Evolutionary conservation across 2,329 filamentous ascomycete species (phyloP), one percentile per base, ranked within the genome.

Genomic region (Fusarium albosuccineum): DNA sequence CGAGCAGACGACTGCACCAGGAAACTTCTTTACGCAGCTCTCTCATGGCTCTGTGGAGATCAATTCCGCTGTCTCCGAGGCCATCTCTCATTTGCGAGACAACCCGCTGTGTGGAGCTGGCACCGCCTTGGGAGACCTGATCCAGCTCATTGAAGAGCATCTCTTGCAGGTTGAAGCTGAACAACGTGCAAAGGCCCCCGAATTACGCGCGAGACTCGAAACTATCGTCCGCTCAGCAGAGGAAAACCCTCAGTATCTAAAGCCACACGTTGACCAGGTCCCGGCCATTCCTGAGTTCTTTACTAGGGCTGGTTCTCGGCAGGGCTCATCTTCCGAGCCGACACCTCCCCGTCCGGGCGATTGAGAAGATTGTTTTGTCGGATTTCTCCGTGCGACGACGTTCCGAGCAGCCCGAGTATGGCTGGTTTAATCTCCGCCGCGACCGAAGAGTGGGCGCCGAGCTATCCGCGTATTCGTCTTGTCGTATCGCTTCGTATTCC

Each of bases 11-110:
- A 51, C 61, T 3, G 26, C 17, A 1, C 26, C 29, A 4, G 61
- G 61, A 10, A 64, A 46, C 40, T 67, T 68, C 22, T 68, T 64
- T 9, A 26, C 36, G n/a, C 45, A 45, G 22, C 10, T 10, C 1
- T 30, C 48, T 3, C 27, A 51, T 8, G 50, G 14, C 6, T 9
- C 6, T 10, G 42, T 40, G 2, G n/a, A 33, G 39, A 46, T 64
- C 2, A 56, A 66, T 34, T 34, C 49, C 2, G 26, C 57, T 9
- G 63, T 66, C 1, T 40, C 11, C 1, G 30, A 52, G 11, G 60
- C 60, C 6, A 16, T 66, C 8, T 8, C 10, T 0, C n/a, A 33
- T 26, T 16, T 61, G 6, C 41, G 51, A 2, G 39, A 26, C 3
- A 37, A 57, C 14, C 34, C 56, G 14, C 30, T 34, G n/a, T 66